Evolutionary conservation across 2,329 filamentous ascomycete species (phyloP).

Genomic region (Blastomyces emzantsi): DNA sequence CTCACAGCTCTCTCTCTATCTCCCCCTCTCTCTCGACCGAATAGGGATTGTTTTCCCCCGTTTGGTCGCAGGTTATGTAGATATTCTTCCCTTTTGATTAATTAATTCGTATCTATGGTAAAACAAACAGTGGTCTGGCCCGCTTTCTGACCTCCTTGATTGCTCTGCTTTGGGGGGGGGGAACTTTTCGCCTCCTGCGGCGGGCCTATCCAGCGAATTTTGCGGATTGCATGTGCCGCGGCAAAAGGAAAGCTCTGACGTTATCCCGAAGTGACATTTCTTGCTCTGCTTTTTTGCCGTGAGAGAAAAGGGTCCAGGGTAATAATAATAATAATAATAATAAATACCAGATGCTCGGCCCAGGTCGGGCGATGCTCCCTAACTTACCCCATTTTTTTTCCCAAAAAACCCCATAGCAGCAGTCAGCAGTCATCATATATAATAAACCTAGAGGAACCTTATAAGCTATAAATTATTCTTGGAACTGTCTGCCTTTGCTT

Average conservation of each 20-base stretch:
- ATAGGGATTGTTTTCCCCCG: no score
- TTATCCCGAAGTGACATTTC: constrained; percentile 1
- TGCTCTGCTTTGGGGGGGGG: background rate
- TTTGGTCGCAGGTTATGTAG: background rate
- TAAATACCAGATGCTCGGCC: constrained; percentile 8
- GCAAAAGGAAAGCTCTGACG: constrained; percentile 5
- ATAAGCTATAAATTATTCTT: background rate
- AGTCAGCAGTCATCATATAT: background rate
- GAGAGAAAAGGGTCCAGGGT: background rate
- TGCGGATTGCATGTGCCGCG: background rate
- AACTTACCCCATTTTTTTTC: background rate
- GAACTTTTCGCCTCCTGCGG: background rate
- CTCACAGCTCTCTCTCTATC: no score
- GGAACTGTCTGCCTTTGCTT: background rate
- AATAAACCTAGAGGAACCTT: background rate
- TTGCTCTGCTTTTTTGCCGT: background rate
- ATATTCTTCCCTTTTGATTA: background rate
- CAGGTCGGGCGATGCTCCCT: background rate
- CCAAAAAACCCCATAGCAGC: background rate
- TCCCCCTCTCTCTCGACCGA: background rate
- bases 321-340: background rate
- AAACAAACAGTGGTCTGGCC: background rate
- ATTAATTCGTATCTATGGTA: background rate
- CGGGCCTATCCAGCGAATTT: background rate
- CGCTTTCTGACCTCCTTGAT: background rate